Evolutionary conservation across 768 basidiomycete genomes (phyloP), one percentile per base, ranked within the genome.

Genomic region (Rhodotorula graminis): DNA sequence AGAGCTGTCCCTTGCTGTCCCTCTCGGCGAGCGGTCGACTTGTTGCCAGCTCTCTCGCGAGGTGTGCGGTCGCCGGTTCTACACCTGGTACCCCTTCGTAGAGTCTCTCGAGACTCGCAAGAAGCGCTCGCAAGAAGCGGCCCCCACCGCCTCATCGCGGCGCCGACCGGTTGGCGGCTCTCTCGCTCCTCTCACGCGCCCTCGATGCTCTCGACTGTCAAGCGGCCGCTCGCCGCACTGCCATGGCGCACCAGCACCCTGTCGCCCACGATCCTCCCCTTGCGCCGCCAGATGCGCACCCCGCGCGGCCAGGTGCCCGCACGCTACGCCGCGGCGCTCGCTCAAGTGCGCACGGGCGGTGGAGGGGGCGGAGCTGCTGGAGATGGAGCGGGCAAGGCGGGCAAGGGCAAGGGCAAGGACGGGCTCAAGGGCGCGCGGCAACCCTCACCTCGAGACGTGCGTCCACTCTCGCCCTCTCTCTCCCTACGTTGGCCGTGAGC

Each of bases 381-480:
- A 7, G 16, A 10, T 10, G 40, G 40, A 7, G 7, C 42, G 16
- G 40, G 4, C 18, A 46, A 12, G 12, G 25, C 40, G 25, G 42
- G 59, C 27, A 11, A 33, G 14, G 5, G 40, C 7, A n/a, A 25
- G 40, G 15, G 58, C 15, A 42, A 37, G 25, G 37, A 37, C 40
- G 61, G 31, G 46, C 19, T 29, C 37, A 25, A 56, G 52, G 42
- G 18, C 16, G 53, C 23, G 63, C 29, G 53, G 42, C 14, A 40
- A 16, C 40, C 27, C 15, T 49, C 33, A 8, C 64, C 64, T 0
- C 21, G 64, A 12, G 70, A 71, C 59, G 64, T 65, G 57, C 21
- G 63, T 40, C 61, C 7, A 25, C 52, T 14, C 5, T 19, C 27
- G 3, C 53, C 40, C 3, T 46, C 9, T 47, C 46, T 21, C 19